phyloP scores from a whole-genome alignment of 225 moss, liverwort and hornwort genomes.

The Physcomitrellopsis africana region DNA sequence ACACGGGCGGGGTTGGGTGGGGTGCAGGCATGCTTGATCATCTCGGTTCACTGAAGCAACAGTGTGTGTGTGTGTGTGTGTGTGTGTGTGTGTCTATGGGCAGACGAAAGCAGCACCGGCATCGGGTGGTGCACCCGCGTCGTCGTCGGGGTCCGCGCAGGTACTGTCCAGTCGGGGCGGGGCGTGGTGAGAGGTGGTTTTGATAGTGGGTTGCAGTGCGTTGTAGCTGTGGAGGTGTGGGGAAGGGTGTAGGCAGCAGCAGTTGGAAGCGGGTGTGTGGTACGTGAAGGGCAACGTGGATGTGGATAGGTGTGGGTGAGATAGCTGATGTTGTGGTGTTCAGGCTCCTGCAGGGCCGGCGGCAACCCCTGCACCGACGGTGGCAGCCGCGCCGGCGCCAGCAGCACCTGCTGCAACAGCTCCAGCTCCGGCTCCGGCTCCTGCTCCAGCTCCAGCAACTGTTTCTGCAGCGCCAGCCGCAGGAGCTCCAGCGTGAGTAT shows the following conservation, averaged over 20 bases:
- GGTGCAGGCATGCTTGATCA: no score
- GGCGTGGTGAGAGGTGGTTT: neutral
- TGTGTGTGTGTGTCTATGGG: neutral
- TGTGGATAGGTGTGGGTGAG: neutral
- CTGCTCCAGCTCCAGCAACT: slow-evolving; percentile 39
- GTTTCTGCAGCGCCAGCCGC: slow-evolving; percentile 49
- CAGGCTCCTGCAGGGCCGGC: slow-evolving; percentile 48
- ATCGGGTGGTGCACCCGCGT: slow-evolving; percentile 39
- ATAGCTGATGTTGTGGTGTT: slow-evolving; percentile 4
- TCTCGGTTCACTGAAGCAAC: slow-evolving; percentile 16
- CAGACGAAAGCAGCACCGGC: slow-evolving; percentile 63
- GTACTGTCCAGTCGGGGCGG: slow-evolving; percentile 31
- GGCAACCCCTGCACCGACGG: slow-evolving; percentile 34
- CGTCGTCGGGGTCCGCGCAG: slow-evolving; percentile 60
- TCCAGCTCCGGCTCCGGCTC: slow-evolving; percentile 42
- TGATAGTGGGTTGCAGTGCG: neutral
- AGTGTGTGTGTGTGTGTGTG: neutral
- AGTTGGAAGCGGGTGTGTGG: neutral
- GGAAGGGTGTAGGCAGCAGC: neutral
- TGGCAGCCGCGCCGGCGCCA: slow-evolving; percentile 31
- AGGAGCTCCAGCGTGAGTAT: slow-evolving; percentile 47
- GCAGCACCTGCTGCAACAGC: slow-evolving; percentile 49
- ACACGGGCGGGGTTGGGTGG: neutral
- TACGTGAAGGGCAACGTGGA: neutral
- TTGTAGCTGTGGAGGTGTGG: neutral